phyloP scores from a whole-genome alignment of 805 yeast genomes.

The Teunomyces stri region DNA sequence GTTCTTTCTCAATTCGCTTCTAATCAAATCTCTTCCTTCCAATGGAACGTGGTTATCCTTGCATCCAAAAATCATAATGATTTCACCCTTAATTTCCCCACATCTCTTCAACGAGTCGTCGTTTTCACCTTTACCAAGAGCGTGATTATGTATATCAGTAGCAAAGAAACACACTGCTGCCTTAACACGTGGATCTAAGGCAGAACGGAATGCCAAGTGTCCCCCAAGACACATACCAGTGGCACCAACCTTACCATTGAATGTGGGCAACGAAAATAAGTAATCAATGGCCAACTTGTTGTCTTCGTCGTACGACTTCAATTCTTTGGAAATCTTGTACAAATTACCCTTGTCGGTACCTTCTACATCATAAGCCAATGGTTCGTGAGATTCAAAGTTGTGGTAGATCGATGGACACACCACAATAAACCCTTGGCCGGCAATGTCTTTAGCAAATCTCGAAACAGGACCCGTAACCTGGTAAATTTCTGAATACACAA shows the following conservation, averaged over 20 bases:
- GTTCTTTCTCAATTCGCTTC: conserved; percentile 55
- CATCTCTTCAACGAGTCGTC: conserved; percentile 65
- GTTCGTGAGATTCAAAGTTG: conserved; percentile 61
- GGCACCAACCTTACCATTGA: conserved; percentile 72
- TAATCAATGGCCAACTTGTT: conserved; percentile 62
- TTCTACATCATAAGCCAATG: conserved; percentile 65
- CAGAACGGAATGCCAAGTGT: conserved; percentile 70
- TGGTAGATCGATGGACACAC: conserved; percentile 82
- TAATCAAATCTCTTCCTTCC: conserved; percentile 69
- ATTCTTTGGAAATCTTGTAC: conserved; percentile 63
- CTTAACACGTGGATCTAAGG: conserved; percentile 58
- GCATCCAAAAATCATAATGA: conserved; percentile 72
- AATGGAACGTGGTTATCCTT: conserved; percentile 79
- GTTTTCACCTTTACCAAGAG: conserved; percentile 59
- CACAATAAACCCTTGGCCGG: conserved; percentile 75
- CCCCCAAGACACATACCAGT: conserved; percentile 91
- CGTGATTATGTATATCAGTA: conserved; percentile 71
- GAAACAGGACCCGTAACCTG: conserved; percentile 83
- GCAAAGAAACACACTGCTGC: conserved; percentile 78
- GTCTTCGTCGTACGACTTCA: conserved; percentile 76
- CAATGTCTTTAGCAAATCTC: conserved; percentile 73
- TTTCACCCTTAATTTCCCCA: conserved; percentile 55
- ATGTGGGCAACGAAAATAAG: conserved; percentile 54
- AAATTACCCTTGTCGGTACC: conserved; percentile 76
- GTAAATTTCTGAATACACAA: conserved; percentile 77